These are phyloP conservation scores for Multifurca ochricompacta DNA, from an alignment of 768 basidiomycete species.

Conservation along the genomic window DNA sequence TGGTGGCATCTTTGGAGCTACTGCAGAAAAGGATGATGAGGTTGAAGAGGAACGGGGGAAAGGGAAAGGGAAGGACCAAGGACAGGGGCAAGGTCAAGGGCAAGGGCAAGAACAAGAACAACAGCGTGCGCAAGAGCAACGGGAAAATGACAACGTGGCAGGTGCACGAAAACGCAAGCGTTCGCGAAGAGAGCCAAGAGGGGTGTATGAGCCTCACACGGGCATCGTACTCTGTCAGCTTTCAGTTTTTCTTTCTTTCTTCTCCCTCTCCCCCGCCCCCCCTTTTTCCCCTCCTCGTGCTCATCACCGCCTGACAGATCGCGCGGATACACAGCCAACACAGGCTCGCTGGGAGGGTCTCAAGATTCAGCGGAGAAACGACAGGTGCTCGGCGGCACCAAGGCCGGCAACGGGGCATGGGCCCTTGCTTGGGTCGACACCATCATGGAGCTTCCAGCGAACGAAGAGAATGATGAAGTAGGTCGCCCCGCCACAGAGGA, in stretches of 20 bases:
- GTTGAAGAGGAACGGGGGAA: constrained; percentile 21
- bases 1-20: constrained; percentile 38
- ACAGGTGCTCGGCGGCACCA: constrained; percentile 57
- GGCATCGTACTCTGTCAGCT: constrained; percentile 65
- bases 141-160: constrained; percentile 22
- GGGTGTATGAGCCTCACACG: constrained; percentile 79
- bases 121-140: constrained; percentile 24
- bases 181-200: constrained; percentile 37
- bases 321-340: constrained; percentile 70
- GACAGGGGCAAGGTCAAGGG: background rate
- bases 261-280: background rate
- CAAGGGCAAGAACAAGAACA: background rate
- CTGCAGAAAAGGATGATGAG: constrained; percentile 27
- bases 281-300: background rate
- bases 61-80: constrained; percentile 25
- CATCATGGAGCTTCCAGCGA: constrained; percentile 30
- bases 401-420: constrained; percentile 75
- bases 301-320: constrained; percentile 41
- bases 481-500: constrained; percentile 16
- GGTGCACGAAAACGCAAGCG: constrained; percentile 15
- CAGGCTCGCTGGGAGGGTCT: constrained; percentile 51
- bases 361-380: constrained; percentile 39
- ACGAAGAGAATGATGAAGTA: constrained; percentile 17
- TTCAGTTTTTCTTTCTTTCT: background rate
- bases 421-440: constrained; percentile 71